Evolutionary conservation across 2,329 filamentous ascomycete species (phyloP).

Genomic region (Incumbomyces lentus): DNA sequence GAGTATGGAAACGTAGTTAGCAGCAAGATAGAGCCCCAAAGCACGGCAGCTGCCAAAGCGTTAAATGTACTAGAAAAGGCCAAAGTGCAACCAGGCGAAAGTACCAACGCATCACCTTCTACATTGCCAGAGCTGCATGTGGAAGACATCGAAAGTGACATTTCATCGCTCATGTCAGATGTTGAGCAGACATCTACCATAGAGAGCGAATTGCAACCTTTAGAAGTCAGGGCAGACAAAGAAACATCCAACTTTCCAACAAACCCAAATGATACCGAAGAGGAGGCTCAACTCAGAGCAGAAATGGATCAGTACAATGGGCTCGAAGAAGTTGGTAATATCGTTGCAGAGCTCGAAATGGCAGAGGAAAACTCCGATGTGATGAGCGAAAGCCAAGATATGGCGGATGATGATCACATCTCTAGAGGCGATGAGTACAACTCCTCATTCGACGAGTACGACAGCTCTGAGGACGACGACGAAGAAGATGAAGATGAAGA

Average conservation of each 20-base stretch:
- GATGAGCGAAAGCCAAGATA: slow-evolving; percentile 21
- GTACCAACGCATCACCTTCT: not conserved
- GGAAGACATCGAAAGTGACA: not conserved
- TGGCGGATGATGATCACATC: slow-evolving; percentile 11
- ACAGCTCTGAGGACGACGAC: slow-evolving; percentile 34
- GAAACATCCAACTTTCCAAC: slow-evolving; percentile 2
- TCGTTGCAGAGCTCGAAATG: slow-evolving; percentile 83
- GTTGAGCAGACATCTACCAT: not conserved
- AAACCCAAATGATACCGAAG: slow-evolving; percentile 54
- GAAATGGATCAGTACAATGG: slow-evolving; percentile 81
- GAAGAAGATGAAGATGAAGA: slow-evolving; percentile 62
- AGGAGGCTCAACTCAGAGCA: slow-evolving; percentile 68
- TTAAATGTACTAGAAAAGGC: slow-evolving; percentile 42
- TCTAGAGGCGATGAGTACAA: slow-evolving; percentile 33
- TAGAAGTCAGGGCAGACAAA: not conserved
- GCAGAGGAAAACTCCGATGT: slow-evolving; percentile 47
- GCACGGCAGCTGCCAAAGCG: slow-evolving; percentile 56
- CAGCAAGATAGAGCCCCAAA: slow-evolving; percentile 55
- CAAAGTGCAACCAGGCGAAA: not conserved
- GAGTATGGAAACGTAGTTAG: slow-evolving; percentile 78
- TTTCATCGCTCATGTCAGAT: not conserved
- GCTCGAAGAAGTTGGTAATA: slow-evolving; percentile 74
- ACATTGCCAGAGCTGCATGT: not conserved
- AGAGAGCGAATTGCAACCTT: not conserved
- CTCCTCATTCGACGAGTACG: slow-evolving; percentile 35